Conservation (phyloP, 2,329 filamentous ascomycete species). For the Zopfia rhizophila region DNA sequence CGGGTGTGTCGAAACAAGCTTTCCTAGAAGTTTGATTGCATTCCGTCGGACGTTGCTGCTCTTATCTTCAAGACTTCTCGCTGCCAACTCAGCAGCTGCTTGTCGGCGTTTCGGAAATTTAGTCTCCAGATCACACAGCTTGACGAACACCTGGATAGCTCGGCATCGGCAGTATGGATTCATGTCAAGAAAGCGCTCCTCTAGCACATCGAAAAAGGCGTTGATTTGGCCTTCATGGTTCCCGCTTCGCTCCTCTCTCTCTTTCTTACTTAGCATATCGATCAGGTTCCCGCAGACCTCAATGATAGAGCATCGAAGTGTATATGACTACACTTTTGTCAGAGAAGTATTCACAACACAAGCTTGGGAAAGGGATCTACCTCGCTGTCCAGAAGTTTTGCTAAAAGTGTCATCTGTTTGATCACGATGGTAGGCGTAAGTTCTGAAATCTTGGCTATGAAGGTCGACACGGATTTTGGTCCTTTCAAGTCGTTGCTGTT, state of each 20-base stretch:
- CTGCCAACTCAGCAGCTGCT: slow-evolving; percentile 85
- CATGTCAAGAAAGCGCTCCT: slow-evolving; percentile 94
- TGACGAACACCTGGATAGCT: slow-evolving; percentile 91
- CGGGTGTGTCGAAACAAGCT: slow-evolving; percentile 91
- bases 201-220: slow-evolving; percentile 95
- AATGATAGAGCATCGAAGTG: slow-evolving; percentile 90
- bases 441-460: slow-evolving; percentile 93
- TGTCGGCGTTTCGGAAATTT: slow-evolving; percentile 95
- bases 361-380: slow-evolving; percentile 54
- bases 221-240: slow-evolving; percentile 96
- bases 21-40: slow-evolving; percentile 89
- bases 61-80: slow-evolving; percentile 93
- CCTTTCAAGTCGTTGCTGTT: slow-evolving; percentile 95
- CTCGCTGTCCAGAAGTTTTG: slow-evolving; percentile 95
- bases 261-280: slow-evolving; percentile 86
- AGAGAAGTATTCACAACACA: slow-evolving; percentile 5
- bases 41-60: slow-evolving; percentile 97
- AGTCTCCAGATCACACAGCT: slow-evolving; percentile 85
- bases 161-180: slow-evolving; percentile 96
- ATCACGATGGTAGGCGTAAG: slow-evolving; percentile 91
- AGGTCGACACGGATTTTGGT: slow-evolving; percentile 94
- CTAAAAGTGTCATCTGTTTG: slow-evolving; percentile 95
- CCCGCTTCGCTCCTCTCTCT: slow-evolving; percentile 80
- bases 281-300: slow-evolving; percentile 98
- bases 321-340: slow-evolving; percentile 74